Base-by-base conservation (phyloP, 495 filamentous ascomycete species). In the Aspergillus homomorphus region DNA sequence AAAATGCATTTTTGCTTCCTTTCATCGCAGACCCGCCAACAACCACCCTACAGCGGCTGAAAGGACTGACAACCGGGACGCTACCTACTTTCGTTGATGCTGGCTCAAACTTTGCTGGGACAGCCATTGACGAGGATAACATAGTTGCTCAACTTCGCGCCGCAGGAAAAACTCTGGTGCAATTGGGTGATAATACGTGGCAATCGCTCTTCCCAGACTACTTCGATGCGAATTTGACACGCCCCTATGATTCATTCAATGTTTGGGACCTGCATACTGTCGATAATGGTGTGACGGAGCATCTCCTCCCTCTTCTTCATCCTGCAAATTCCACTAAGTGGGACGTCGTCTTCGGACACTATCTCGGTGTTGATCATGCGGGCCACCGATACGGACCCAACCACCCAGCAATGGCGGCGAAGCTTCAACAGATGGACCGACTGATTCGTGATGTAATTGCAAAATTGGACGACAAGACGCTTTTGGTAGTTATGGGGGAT, bases 1-100 rank as follows among this genome's bases (percentile, higher is more conserved):
- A 84, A 19, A 91, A 93, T 69, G 92, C 94, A 9, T 89, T 98
- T 64, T 75, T 98, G 56, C 80, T 92, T 26, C 94, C 94, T 4
- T 98, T 98, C 74, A 98, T 98, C 67, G 94, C 94, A 24, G 94
- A 98, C 66, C 94, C 94, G 30, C 94, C 94, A 4, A 98, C 94
- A 0, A 84, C 92, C 5, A 98, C 94, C 38, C 76, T 98, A 53
- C 94, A 98, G 66, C 79, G 94, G 57, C 71, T 98, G 53, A 98
- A 98, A 73, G 94, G 92, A 1, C 71, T 98, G 65, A 98, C 93
- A 15, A 98, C 94, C 2, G 94, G 94, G 16, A 97, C 95, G 8
- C 72, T 98, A 56, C 94, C 94, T 15, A 96, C 94, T 4, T 97
- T 98, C 68, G 79, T 97, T 26, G 94, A 98, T 70, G 82, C 88